These are phyloP conservation scores for Cladophialophora chaetospira DNA, from an alignment of 2,329 filamentous ascomycete genomes.

Conservation along the genomic window DNA sequence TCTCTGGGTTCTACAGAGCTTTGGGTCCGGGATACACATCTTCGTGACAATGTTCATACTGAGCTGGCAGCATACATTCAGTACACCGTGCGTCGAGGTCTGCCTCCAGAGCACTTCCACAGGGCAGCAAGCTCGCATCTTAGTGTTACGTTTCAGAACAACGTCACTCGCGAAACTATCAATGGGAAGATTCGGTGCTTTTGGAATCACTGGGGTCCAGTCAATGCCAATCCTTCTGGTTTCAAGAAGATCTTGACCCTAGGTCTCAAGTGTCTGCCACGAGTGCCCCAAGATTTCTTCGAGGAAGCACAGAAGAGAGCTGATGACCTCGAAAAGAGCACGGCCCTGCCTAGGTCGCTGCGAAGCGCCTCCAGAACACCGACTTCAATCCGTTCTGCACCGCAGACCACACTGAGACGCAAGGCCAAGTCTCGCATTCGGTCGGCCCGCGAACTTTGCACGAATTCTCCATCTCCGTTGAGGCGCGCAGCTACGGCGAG, in stretches of 20 bases:
- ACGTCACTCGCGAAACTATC: background rate
- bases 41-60: background rate
- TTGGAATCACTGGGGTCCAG: background rate
- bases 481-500: too few species aligned
- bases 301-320: background rate
- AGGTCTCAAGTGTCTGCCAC: background rate
- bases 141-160: background rate
- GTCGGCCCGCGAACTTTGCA: too few species aligned
- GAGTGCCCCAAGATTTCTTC: background rate
- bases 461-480: too few species aligned
- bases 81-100: background rate
- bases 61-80: background rate
- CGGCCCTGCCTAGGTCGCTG: background rate
- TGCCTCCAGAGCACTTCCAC: background rate
- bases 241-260: background rate
- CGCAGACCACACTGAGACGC: background rate
- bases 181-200: background rate
- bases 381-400: background rate
- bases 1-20: too few species aligned
- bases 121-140: background rate
- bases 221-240: background rate
- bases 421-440: background rate
- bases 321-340: background rate
- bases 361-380: background rate
- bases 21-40: too few species aligned